phyloP scores from a whole-genome alignment of 2,329 filamentous ascomycete genomes.

The Graphium sp. region DNA sequence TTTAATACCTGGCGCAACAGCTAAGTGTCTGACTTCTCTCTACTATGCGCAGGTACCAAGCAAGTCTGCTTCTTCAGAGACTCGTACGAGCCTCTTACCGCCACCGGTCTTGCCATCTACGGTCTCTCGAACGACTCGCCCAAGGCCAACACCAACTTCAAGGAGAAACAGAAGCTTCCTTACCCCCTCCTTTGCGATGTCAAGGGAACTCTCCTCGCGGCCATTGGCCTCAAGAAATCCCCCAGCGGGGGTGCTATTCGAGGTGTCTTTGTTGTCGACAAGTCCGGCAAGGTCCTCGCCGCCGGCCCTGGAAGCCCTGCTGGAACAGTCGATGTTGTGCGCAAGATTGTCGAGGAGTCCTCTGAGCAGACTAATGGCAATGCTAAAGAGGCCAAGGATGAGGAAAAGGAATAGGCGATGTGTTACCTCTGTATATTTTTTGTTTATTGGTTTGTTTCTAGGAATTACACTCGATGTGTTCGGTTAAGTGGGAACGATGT shows the following conservation, averaged over 20 bases:
- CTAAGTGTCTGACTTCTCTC: slow-evolving; percentile 3
- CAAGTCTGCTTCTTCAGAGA: slow-evolving; percentile 93
- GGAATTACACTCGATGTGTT: too few species aligned
- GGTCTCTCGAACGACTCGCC: slow-evolving; percentile 77
- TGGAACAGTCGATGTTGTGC: slow-evolving; percentile 61
- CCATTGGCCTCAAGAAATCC: slow-evolving; percentile 78
- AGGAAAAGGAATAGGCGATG: slow-evolving; percentile 6
- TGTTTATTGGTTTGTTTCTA: too few species aligned
- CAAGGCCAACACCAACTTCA: slow-evolving; percentile 86
- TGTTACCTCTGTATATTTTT: neutral
- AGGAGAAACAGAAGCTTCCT: slow-evolving; percentile 75
- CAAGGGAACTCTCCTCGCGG: slow-evolving; percentile 54
- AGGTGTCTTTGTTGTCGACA: slow-evolving; percentile 78
- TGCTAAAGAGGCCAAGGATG: slow-evolving; percentile 3
- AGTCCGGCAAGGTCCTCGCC: slow-evolving; percentile 63
- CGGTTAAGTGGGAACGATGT: too few species aligned
- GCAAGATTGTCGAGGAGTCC: slow-evolving; percentile 41
- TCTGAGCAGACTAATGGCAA: slow-evolving; percentile 3
- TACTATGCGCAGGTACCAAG: slow-evolving; percentile 52
- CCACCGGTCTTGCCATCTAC: slow-evolving; percentile 70
- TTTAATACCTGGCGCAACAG: neutral
- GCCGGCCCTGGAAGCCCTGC: slow-evolving; percentile 61
- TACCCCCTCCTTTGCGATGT: slow-evolving; percentile 83
- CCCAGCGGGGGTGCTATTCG: slow-evolving; percentile 67
- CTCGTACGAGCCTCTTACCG: slow-evolving; percentile 57